Evolutionary conservation across 352 stramenopile genomes (phyloP).

Genomic region (Globisporangium paddicum): DNA sequence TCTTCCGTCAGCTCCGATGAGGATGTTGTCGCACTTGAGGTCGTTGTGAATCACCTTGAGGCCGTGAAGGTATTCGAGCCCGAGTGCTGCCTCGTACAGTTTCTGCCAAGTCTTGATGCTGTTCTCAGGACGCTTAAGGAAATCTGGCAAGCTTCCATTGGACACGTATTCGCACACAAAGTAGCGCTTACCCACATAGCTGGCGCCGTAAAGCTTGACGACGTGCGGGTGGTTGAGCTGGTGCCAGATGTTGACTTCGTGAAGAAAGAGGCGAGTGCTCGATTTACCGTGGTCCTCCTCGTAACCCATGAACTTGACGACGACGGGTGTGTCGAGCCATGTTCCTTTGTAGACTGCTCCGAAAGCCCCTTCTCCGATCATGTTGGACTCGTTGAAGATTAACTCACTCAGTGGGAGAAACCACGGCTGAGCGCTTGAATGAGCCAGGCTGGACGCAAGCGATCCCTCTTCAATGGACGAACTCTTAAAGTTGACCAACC

Average conservation of each 20-base stretch:
- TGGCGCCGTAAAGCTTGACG: slow-evolving; percentile 3
- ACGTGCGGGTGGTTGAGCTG: neutral
- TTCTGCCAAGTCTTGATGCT: neutral
- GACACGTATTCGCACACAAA: neutral
- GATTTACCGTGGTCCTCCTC: neutral
- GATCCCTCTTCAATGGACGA: neutral
- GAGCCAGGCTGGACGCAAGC: neutral
- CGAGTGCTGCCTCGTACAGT: neutral
- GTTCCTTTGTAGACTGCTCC: neutral
- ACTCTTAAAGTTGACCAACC: neutral
- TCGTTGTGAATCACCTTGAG: slow-evolving; percentile 36
- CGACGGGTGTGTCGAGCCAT: slow-evolving; percentile 1
- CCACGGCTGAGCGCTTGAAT: neutral
- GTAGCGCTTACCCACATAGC: neutral
- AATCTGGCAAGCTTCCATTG: neutral
- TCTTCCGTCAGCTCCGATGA: slow-evolving; percentile 12
- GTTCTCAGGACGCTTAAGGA: neutral
- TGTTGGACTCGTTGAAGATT: neutral
- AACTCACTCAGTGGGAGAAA: slow-evolving; percentile 1
- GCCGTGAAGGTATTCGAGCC: neutral
- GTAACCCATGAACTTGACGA: slow-evolving; percentile 8
- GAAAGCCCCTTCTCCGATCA: neutral
- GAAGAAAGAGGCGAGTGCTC: neutral
- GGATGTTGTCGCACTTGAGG: slow-evolving; percentile 21
- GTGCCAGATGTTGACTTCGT: slow-evolving; percentile 1